Conservation (phyloP, 805 yeast genomes). For the Kodamaea leandrae region DNA sequence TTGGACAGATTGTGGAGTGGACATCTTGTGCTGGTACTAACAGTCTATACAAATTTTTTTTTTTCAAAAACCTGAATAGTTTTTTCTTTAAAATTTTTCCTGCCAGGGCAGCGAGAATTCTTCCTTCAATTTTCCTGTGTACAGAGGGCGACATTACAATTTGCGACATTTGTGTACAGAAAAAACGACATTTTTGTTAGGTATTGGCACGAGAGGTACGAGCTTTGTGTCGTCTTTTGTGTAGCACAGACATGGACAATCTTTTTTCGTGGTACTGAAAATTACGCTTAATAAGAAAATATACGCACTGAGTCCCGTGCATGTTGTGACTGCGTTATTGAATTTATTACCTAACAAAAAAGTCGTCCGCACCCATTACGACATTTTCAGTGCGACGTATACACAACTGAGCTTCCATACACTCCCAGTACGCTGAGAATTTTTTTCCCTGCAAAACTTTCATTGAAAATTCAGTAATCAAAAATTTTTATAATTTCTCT, state of each 20-base stretch:
- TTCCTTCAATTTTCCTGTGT: neutral
- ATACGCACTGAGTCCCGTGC: conserved; percentile 2
- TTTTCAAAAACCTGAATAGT: conserved; percentile 8
- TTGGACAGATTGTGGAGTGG: conserved; percentile 80
- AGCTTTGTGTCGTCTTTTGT: neutral
- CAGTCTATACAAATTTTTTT: conserved; percentile 12
- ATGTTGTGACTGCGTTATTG: conserved; percentile 11
- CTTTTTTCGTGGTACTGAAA: conserved; percentile 1
- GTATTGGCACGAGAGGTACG: neutral
- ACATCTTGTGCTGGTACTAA: conserved; percentile 41
- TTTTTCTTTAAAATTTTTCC: conserved; percentile 12
- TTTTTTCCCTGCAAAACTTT: conserved; percentile 7
- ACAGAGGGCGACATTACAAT: neutral
- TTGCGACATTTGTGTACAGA: neutral
- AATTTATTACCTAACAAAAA: neutral
- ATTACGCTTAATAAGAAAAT: conserved; percentile 2
- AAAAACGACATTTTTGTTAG: conserved; percentile 2
- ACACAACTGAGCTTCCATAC: conserved; percentile 1
- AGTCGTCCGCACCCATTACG: neutral
- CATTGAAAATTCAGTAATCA: conserved; percentile 2
- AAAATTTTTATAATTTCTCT: conserved; percentile 10
- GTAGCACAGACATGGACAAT: neutral
- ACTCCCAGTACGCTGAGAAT: conserved; percentile 6
- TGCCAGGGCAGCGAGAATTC: conserved; percentile 1
- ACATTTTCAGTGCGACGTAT: neutral